A percentile compares a stretch with the other conserved stretches of the same genome.
Conservation (phyloP, 2,329 filamentous ascomycete genomes). For the Neurospora sp. region DNA sequence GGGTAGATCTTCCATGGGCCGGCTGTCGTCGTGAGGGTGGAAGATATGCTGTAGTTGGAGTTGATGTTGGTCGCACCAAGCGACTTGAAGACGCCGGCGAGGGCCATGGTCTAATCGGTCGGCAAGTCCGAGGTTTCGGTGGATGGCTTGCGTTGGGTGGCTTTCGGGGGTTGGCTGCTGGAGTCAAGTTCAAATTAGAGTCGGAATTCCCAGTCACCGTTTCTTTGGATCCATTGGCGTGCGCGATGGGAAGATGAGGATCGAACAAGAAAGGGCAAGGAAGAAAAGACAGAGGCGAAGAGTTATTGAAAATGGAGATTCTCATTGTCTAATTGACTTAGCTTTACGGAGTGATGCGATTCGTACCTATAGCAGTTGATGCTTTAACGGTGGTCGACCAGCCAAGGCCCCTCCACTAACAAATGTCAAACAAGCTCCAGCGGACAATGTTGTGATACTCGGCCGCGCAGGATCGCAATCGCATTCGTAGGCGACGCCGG, state of each 20-base stretch:
- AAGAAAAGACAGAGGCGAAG: too few species aligned
- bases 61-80: conserved; percentile 85
- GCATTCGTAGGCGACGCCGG: neutral
- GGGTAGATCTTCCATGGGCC: conserved; percentile 98
- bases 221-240: neutral
- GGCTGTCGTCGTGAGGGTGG: conserved; percentile 65
- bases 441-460: neutral
- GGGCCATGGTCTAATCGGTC: conserved; percentile 50
- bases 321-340: neutral
- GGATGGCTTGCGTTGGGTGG: neutral
- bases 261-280: too few species aligned
- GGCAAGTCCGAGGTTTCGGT: neutral
- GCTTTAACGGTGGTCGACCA: neutral
- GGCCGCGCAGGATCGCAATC: neutral
- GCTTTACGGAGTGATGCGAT: neutral
- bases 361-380: neutral
- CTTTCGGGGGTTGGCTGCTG: conserved; percentile 1
- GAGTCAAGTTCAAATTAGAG: neutral
- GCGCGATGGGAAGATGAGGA: too few species aligned
- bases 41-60: conserved; percentile 78
- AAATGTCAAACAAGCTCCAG: neutral
- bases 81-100: conserved; percentile 86
- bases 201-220: neutral
- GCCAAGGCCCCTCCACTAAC: neutral
- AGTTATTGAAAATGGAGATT: too few species aligned